A percentile compares a stretch with the other conserved stretches of the same genome.
Evolutionary conservation across 148 eudicot species (phyloP).

Genomic region (Vaccinium corymbosum): DNA sequence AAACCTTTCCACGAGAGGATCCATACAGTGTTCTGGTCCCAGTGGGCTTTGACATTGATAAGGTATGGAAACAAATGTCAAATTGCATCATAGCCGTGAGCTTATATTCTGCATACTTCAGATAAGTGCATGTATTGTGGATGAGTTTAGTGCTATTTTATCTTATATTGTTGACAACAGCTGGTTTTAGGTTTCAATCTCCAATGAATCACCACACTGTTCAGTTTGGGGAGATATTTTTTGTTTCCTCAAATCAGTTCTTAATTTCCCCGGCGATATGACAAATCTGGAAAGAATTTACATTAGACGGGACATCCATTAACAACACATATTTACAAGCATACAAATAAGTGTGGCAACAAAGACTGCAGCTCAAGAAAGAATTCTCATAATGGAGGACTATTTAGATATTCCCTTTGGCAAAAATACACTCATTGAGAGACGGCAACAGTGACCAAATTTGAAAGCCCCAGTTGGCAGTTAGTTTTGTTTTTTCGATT

Average conservation of each 20-base stretch:
- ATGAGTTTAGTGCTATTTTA: background rate
- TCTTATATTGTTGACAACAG: background rate
- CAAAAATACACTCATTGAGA: background rate
- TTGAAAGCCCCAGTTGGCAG: background rate
- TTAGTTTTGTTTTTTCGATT: background rate
- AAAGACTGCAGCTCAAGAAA: background rate
- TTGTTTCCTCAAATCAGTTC: background rate
- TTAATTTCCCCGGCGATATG: background rate
- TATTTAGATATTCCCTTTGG: background rate
- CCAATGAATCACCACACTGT: background rate
- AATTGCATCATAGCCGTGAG: background rate
- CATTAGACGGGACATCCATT: background rate
- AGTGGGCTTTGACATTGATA: slow-evolving; percentile 78
- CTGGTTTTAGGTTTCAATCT: background rate
- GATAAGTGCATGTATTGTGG: background rate
- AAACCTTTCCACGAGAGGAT: slow-evolving; percentile 88
- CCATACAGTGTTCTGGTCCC: slow-evolving; percentile 97
- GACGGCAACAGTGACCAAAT: background rate
- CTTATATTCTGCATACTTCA: background rate
- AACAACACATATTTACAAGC: background rate
- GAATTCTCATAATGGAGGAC: background rate
- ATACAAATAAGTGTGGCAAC: background rate
- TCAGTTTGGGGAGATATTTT: background rate
- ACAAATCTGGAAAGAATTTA: background rate
- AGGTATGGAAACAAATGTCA: slow-evolving; percentile 37